Evolutionary conservation across 306 rosid species (phyloP), one percentile per base, ranked within the genome.

Genomic region (Fragaria ananassa): DNA sequence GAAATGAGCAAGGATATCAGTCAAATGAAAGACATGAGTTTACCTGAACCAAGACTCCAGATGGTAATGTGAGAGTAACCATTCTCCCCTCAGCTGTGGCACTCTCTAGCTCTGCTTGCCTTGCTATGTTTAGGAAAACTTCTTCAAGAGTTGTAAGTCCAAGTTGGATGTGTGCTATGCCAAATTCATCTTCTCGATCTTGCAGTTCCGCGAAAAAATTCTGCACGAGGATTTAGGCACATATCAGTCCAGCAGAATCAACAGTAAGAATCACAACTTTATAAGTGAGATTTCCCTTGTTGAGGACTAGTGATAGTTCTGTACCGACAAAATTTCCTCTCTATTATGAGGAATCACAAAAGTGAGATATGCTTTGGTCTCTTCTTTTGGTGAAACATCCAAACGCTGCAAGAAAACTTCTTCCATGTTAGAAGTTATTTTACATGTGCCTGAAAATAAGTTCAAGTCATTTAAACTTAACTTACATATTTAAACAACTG

Each of bases 91-190:
- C 96, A 34, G 89, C 95, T 71, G 86, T 78, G 70, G 98, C 98
- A 62, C 73, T 81, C 78, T 94, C 97, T 74, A 91, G 87, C 89
- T 91, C 96, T 45, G 98, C 97, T 57, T 86, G 89, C 79, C 76
- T 85, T 44, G 97, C 97, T n/a, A 92, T 88, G 69, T 87, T 95
- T 85, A 92, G 83, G 90, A 92, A 92, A 57, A 92, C 98, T 87
- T 90, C 97, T 83, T 90, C 96, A 2, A 95, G 97, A 73, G 93
- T 95, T 31, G 98, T 71, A 44, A 92, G 93, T 37, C 97, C 89
- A 42, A 94, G 87, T 74, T 92, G 96, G 79, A 92, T 85, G 84
- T 90, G 91, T 18, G 91, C 83, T 81, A 94, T 90, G 41, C 97
- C 91, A 72, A 87, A 88, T 74, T 94, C 95, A 25, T 18, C 70